These are phyloP conservation scores for Phytomonas sp. DNA, from an alignment of 208 protist genomes.

Conservation along the genomic window DNA sequence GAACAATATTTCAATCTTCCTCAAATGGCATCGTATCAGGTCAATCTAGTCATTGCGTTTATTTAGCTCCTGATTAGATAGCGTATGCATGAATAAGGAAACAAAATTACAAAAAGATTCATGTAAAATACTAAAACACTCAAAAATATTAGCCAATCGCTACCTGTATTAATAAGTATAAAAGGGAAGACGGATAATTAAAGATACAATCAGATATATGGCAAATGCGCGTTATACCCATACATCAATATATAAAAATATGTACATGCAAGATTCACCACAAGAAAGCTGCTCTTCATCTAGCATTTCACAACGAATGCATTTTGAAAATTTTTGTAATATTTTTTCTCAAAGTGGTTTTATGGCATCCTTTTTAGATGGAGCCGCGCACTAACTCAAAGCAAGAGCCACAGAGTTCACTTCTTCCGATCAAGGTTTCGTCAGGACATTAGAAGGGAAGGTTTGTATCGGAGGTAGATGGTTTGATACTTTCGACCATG, in stretches of 20 bases:
- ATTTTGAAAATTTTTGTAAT: not conserved
- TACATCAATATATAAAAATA: conserved; percentile 8
- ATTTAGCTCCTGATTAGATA: not conserved
- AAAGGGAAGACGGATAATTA: conserved; percentile 6
- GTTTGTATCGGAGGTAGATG: not conserved
- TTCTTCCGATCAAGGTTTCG: not conserved
- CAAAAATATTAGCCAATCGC: not conserved
- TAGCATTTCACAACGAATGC: not conserved
- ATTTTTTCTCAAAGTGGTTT: not conserved
- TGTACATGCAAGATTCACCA: conserved; percentile 7
- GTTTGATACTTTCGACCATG: not conserved
- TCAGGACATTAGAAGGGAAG: not conserved
- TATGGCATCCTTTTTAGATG: not conserved
- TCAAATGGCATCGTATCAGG: conserved; percentile 2
- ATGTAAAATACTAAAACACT: not conserved
- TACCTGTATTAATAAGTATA: conserved; percentile 5
- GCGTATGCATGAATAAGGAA: not conserved
- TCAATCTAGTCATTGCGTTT: not conserved
- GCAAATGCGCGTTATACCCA: conserved; percentile 2
- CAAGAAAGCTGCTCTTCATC: conserved; percentile 1
- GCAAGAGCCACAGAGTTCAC: not conserved
- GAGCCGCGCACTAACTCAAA: not conserved
- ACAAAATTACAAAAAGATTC: conserved; percentile 10
- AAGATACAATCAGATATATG: not conserved
- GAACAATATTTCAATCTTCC: not conserved